A percentile compares a stretch with the other conserved stretches of the same genome.
Evolutionary conservation across 2,329 filamentous ascomycete species (phyloP).

Genomic region (Albifimbria verrucaria): DNA sequence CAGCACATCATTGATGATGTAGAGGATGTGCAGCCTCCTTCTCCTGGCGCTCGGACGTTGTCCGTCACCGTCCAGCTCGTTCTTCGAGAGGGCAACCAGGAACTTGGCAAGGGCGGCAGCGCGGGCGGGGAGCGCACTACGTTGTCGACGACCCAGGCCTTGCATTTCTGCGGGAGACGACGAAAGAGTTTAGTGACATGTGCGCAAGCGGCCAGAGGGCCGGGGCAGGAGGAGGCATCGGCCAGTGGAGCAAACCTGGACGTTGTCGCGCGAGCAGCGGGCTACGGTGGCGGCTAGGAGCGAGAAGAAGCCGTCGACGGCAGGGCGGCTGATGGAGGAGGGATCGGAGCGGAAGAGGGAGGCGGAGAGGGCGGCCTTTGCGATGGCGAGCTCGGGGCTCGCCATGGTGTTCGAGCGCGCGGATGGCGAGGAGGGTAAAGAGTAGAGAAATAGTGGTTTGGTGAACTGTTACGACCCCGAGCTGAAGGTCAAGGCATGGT

Average conservation of each 20-base stretch:
- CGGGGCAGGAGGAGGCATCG: constrained; percentile 15
- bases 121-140: constrained; percentile 64
- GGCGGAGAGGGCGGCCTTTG: constrained; percentile 74
- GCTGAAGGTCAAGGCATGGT: too few species aligned
- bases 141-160: constrained; percentile 76
- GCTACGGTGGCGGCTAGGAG: constrained; percentile 62
- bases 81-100: constrained; percentile 62
- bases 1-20: constrained; percentile 74
- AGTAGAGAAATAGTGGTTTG: not conserved
- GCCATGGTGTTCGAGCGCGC: constrained; percentile 46
- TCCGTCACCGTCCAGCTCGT: constrained; percentile 24
- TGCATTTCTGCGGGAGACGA: constrained; percentile 67
- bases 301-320: constrained; percentile 66
- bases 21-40: constrained; percentile 71
- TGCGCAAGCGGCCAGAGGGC: constrained; percentile 17
- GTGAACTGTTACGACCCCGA: constrained; percentile 2
- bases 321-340: constrained; percentile 62
- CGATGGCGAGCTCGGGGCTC: constrained; percentile 69
- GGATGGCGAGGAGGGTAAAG: not conserved
- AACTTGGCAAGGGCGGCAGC: constrained; percentile 71
- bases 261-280: constrained; percentile 74
- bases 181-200: constrained; percentile 23
- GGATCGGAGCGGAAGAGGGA: constrained; percentile 72
- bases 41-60: constrained; percentile 56
- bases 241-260: constrained; percentile 72